Evolutionary conservation across 371 early-diverging fungal species (phyloP).

Genomic region (Haplosporangium sp.): DNA sequence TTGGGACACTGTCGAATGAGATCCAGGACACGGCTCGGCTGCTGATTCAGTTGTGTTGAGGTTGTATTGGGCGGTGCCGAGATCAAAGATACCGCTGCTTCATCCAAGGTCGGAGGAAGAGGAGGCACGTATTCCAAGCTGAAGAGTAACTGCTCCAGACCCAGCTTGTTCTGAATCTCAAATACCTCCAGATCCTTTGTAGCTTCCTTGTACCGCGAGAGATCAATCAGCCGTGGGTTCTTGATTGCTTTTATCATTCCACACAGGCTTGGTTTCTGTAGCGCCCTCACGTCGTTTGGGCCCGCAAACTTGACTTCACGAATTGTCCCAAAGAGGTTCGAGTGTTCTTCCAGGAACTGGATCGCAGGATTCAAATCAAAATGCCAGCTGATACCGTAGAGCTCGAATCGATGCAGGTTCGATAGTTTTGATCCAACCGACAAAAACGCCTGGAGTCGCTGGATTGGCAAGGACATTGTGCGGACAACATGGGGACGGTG

Average conservation of each 20-base stretch:
- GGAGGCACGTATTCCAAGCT: conserved; percentile 23
- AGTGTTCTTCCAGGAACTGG: conserved; percentile 28
- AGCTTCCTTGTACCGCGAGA: conserved; percentile 41
- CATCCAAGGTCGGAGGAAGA: background rate
- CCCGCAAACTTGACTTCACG: conserved; percentile 42
- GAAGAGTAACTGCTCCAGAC: conserved; percentile 28
- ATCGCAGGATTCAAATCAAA: conserved; percentile 22
- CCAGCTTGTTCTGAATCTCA: conserved; percentile 18
- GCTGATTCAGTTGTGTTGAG: background rate
- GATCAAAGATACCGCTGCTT: background rate
- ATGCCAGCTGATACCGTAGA: conserved; percentile 38
- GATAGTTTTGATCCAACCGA: conserved; percentile 16
- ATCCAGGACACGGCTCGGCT: background rate
- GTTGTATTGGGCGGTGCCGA: background rate
- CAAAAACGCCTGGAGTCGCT: conserved; percentile 19
- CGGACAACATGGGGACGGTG: conserved; percentile 23
- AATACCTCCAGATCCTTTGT: conserved; percentile 33
- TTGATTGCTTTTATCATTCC: conserved; percentile 21
- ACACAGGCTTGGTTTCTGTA: conserved; percentile 29
- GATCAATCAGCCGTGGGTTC: conserved; percentile 25
- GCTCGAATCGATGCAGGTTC: conserved; percentile 29
- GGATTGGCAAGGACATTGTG: conserved; percentile 35
- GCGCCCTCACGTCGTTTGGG: conserved; percentile 20
- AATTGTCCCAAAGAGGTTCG: conserved; percentile 24
- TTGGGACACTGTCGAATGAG: conserved; percentile 17